A percentile compares a stretch with the other conserved stretches of the same genome.
These are phyloP conservation scores for Eucalyptus melliodora DNA, from an alignment of 345 rosid genomes.

Conservation along the genomic window DNA sequence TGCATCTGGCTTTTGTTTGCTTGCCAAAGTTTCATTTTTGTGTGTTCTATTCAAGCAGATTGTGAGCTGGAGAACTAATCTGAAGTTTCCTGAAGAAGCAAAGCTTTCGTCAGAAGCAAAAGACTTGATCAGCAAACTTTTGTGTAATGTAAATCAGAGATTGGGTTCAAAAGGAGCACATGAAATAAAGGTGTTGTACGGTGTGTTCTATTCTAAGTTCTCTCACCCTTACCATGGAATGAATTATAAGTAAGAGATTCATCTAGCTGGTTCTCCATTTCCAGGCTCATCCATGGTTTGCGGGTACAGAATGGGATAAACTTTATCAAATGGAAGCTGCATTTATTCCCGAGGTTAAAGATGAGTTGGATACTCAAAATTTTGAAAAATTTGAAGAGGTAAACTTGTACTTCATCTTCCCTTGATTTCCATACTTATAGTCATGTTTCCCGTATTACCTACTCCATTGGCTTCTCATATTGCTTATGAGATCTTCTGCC, in stretches of 20 bases:
- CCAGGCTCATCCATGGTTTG: slow-evolving; percentile 84
- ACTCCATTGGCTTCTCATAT: background rate
- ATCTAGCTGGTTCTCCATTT: slow-evolving; percentile 7
- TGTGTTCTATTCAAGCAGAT: slow-evolving; percentile 26
- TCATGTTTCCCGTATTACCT: background rate
- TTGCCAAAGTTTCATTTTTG: background rate
- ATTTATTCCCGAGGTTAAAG: slow-evolving; percentile 76
- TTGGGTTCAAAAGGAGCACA: slow-evolving; percentile 76
- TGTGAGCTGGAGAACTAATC: slow-evolving; percentile 89
- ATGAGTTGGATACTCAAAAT: slow-evolving; percentile 93
- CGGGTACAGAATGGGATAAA: slow-evolving; percentile 61
- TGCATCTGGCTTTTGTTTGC: background rate
- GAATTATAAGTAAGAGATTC: slow-evolving; percentile 3
- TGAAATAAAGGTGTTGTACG: slow-evolving; percentile 81
- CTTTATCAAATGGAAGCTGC: slow-evolving; percentile 88
- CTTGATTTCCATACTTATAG: background rate
- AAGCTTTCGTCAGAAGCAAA: slow-evolving; percentile 59
- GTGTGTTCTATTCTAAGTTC: slow-evolving; percentile 41
- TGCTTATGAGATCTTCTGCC: background rate
- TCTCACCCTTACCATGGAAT: background rate
- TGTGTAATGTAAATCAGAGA: slow-evolving; percentile 77
- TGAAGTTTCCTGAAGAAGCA: slow-evolving; percentile 95
- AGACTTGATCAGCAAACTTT: slow-evolving; percentile 66
- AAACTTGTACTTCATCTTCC: background rate
- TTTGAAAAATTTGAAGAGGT: slow-evolving; percentile 97